Conservation (phyloP, 148 eudicot genomes). For the Vaccinium corymbosum region DNA sequence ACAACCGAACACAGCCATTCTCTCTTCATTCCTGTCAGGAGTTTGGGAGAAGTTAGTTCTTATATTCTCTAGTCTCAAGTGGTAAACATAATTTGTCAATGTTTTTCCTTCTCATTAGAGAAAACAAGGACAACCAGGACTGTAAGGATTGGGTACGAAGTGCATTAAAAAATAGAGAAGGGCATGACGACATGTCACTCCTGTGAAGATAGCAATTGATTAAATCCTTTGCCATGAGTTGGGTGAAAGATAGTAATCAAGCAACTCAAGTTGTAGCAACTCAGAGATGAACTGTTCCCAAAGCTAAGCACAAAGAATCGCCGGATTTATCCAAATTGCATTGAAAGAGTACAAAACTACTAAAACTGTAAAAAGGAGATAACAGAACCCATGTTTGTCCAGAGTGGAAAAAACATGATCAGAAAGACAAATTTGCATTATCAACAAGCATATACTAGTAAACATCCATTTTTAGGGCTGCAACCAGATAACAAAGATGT, state of each 20-base stretch:
- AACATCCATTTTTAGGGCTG: background rate
- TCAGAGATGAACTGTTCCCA: background rate
- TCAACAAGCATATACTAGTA: background rate
- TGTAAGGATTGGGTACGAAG: background rate
- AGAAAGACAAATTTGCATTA: background rate
- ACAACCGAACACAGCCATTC: too few relatives aligned
- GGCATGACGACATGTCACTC: background rate
- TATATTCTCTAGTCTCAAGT: background rate
- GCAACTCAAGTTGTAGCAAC: background rate
- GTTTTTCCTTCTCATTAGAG: background rate
- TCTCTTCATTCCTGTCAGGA: slow-evolving; percentile 2
- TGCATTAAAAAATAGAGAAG: background rate
- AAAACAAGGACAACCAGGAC: background rate
- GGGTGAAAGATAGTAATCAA: background rate
- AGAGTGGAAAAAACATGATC: background rate
- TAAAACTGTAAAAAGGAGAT: background rate
- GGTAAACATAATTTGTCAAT: background rate
- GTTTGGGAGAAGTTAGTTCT: background rate
- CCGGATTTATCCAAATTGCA: background rate
- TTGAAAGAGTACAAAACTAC: background rate
- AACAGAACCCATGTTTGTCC: background rate
- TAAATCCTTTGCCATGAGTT: background rate
- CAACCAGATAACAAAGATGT: slow-evolving; percentile 10
- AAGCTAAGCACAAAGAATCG: slow-evolving; percentile 3
- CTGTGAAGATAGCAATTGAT: background rate